These are phyloP conservation scores for Friedmanniomyces simplex DNA, from an alignment of 495 filamentous ascomycete genomes.

Conservation along the genomic window DNA sequence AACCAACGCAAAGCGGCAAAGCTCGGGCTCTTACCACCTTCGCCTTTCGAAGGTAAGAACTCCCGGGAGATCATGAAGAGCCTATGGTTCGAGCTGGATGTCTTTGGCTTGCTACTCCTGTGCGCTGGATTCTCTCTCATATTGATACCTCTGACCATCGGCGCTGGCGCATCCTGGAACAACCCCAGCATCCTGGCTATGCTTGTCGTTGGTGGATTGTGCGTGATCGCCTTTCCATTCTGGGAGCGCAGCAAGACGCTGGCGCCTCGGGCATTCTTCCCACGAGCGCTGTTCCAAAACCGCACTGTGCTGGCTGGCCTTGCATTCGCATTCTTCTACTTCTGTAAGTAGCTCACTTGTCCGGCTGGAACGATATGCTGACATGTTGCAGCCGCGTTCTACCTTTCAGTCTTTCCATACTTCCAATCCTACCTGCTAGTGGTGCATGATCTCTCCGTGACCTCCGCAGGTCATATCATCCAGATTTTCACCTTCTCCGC, in stretches of 20 bases:
- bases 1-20: slow-evolving; percentile 48
- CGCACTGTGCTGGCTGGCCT: slow-evolving; percentile 22
- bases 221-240: slow-evolving; percentile 23
- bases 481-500: slow-evolving; percentile 61
- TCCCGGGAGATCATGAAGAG: slow-evolving; percentile 32
- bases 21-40: slow-evolving; percentile 17
- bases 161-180: slow-evolving; percentile 14
- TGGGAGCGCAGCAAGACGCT: slow-evolving; percentile 24
- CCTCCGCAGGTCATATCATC: slow-evolving; percentile 55
- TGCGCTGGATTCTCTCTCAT: slow-evolving; percentile 23
- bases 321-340: slow-evolving; percentile 44
- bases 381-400: slow-evolving; percentile 46
- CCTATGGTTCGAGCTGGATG: slow-evolving; percentile 29
- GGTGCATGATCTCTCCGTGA: slow-evolving; percentile 41
- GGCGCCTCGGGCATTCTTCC: slow-evolving; percentile 25
- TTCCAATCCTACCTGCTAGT: slow-evolving; percentile 26
- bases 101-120: slow-evolving; percentile 21
- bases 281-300: slow-evolving; percentile 19
- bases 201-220: slow-evolving; percentile 23
- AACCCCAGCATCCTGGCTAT: slow-evolving; percentile 41
- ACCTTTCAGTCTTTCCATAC: slow-evolving; percentile 45
- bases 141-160: slow-evolving; percentile 24
- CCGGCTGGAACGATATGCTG: slow-evolving; percentile 18
- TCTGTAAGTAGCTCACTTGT: slow-evolving; percentile 32
- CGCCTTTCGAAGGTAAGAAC: slow-evolving; percentile 25